Percentiles rank a stretch among this genome's conserved stretches.
Evolutionary conservation across 805 yeast genomes (phyloP).

Genomic region (Yamadazyma sp.): DNA sequence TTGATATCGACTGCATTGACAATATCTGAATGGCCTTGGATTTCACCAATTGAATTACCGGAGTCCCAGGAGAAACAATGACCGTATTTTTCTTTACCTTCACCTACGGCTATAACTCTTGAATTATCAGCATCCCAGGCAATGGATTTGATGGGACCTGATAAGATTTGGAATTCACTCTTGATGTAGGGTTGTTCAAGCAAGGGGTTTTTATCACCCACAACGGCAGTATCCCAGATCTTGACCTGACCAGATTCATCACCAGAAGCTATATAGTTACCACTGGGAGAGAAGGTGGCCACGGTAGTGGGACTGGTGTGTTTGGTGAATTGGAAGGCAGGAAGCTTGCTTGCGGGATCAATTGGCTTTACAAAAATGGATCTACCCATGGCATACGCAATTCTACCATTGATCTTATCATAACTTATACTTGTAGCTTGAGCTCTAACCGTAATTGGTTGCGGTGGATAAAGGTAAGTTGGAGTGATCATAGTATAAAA

Average conservation of each 20-base stretch:
- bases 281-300: conserved; percentile 85
- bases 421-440: conserved; percentile 71
- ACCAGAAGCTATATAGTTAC: conserved; percentile 87
- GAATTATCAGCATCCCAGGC: conserved; percentile 91
- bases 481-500: too few species aligned
- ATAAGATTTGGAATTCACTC: conserved; percentile 75
- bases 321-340: conserved; percentile 62
- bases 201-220: conserved; percentile 27
- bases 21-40: conserved; percentile 84
- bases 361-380: conserved; percentile 71
- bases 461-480: conserved; percentile 56
- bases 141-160: conserved; percentile 77
- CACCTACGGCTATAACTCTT: conserved; percentile 90
- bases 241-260: conserved; percentile 88
- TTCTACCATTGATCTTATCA: conserved; percentile 62
- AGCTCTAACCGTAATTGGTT: conserved; percentile 75
- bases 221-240: conserved; percentile 67
- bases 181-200: conserved; percentile 45
- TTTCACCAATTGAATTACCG: conserved; percentile 96
- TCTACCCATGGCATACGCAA: conserved; percentile 82
- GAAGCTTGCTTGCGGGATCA: conserved; percentile 32
- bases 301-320: conserved; percentile 75
- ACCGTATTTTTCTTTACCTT: conserved; percentile 88
- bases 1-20: conserved; percentile 83
- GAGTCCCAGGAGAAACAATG: conserved; percentile 92